These are phyloP conservation scores for Diaporthe longicolla DNA, from an alignment of 2,329 filamentous ascomycete species.

Conservation along the genomic window DNA sequence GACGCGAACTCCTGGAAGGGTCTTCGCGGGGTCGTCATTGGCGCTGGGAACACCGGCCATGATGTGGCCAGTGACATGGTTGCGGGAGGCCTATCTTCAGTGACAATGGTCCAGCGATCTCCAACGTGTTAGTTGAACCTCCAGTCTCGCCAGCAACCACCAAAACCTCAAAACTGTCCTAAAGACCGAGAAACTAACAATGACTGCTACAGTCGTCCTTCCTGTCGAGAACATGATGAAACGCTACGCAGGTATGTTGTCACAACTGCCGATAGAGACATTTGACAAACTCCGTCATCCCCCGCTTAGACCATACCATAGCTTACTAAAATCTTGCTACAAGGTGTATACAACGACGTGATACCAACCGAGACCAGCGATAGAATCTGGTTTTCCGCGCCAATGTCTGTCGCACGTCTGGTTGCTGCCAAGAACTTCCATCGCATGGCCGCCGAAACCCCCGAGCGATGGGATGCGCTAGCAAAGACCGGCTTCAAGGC, in stretches of 20 bases:
- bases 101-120: too few species aligned
- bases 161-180: too few species aligned
- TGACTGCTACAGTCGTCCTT: not conserved
- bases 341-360: not conserved
- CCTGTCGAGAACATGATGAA: slow-evolving; percentile 7
- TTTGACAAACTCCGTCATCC: not conserved
- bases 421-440: not conserved
- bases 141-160: too few species aligned
- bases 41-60: too few species aligned
- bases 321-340: not conserved
- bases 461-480: not conserved
- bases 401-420: slow-evolving; percentile 1
- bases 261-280: not conserved
- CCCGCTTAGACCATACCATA: not conserved
- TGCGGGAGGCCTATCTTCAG: too few species aligned
- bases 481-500: not conserved
- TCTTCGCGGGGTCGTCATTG: too few species aligned
- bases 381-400: not conserved
- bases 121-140: too few species aligned
- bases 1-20: too few species aligned
- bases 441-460: not conserved
- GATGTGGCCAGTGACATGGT: too few species aligned
- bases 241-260: not conserved
- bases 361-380: not conserved
- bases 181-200: not conserved